Evolutionary conservation across 2,329 filamentous ascomycete genomes (phyloP), one percentile per base, ranked within the genome.

Genomic region (Colletotrichum scovillei): DNA sequence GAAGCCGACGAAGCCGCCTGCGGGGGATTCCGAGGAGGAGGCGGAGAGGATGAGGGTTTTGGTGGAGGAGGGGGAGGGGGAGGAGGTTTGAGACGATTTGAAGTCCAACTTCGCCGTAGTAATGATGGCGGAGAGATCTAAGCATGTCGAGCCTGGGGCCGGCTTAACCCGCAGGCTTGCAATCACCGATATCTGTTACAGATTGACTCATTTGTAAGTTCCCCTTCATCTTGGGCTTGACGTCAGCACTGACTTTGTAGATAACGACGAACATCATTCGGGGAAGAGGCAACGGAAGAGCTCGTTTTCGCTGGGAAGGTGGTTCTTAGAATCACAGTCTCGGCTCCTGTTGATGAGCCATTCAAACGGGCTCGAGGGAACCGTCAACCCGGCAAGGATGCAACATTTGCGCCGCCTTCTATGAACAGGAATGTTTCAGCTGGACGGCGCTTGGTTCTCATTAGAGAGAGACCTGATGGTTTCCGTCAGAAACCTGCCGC

Each of bases 1-100:
- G 67, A 73, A 73, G 67, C 71, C 71, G 28, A 73, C 70, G 60
- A 73, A 73, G 67, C 71, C 71, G 46, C 60, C 71, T 4, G 67
- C 71, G 57, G 71, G 71, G 46, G 71, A 73, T 56, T 73, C 71
- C 11, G 71, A 73, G 62, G 71, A 73, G 62, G 71, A 71, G 46
- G 71, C 71, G n/a, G 70, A 67, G 26, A 62, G 60, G 26, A 46
- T 73, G 56, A 60, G 71, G 32, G 71, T 73, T 12, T 35, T 73
- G 28, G 60, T 67, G 6, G 64, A 67, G 24, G 64, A 67, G 11
- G 55, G 22, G 2, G 71, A 73, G 38, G 56, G 62, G 9, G 71
- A 73, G 26, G 71, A 66, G n/a, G 67, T 71, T 56, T 70, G 67
- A 65, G 38, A 57, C 5, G 28, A 22, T 3, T 32, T 32, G 30